phyloP scores from a whole-genome alignment of 2,329 filamentous ascomycete species.

The Dryadomyces quercivorus region DNA sequence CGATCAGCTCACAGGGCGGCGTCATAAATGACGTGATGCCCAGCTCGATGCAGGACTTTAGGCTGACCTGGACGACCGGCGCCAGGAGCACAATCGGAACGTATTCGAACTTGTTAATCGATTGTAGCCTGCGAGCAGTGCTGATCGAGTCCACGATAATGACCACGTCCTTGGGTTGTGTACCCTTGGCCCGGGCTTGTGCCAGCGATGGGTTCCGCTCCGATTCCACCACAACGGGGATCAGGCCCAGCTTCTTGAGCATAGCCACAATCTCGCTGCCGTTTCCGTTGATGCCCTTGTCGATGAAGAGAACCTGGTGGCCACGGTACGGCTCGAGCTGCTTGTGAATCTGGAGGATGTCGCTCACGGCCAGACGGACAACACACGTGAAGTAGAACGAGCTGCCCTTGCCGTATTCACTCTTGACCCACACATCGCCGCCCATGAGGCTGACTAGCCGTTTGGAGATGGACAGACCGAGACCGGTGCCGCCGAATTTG shows the following conservation, averaged over 20 bases:
- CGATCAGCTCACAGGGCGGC: constrained; percentile 84
- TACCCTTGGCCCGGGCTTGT: constrained; percentile 38
- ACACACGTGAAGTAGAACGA: constrained; percentile 95
- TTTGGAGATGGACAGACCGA: constrained; percentile 91
- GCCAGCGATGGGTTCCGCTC: constrained; percentile 50
- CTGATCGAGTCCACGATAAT: constrained; percentile 92
- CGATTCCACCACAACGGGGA: constrained; percentile 75
- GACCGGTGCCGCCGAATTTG: constrained; percentile 88
- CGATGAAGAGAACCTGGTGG: constrained; percentile 87
- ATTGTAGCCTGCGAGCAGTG: constrained; percentile 72
- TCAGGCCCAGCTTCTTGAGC: constrained; percentile 65
- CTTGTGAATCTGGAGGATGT: constrained; percentile 65
- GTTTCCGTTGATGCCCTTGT: constrained; percentile 72
- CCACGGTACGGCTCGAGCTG: constrained; percentile 83
- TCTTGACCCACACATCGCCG: constrained; percentile 92
- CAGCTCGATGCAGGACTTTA: constrained; percentile 87
- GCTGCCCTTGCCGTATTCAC: constrained; percentile 80
- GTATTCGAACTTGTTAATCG: constrained; percentile 93
- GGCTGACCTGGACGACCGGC: constrained; percentile 75
- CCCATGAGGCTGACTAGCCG: constrained; percentile 92
- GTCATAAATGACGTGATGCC: constrained; percentile 99
- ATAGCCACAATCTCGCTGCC: constrained; percentile 66
- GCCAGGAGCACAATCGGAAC: constrained; percentile 89
- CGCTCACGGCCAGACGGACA: constrained; percentile 71
- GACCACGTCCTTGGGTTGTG: constrained; percentile 81